Percentiles rank a stretch among this genome's conserved stretches.
phyloP scores from a whole-genome alignment of 2,329 filamentous ascomycete species.

The Aspergillus ustus region DNA sequence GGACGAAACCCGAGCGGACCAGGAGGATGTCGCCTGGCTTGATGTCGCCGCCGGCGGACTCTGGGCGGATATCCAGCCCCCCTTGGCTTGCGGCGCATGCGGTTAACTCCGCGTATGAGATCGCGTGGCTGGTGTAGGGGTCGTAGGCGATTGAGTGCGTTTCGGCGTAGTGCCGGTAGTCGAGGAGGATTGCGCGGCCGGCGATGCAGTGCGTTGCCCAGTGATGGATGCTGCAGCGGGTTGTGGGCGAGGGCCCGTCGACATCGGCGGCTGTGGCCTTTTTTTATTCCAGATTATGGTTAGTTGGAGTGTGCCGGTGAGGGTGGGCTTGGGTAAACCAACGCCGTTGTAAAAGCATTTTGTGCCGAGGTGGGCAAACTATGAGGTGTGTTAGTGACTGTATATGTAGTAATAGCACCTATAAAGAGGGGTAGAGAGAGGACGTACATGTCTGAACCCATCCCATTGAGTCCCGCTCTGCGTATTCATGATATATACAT shows the following conservation, averaged over 20 bases:
- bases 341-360: slow-evolving; percentile 49
- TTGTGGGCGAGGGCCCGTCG: slow-evolving; percentile 37
- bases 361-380: slow-evolving; percentile 45
- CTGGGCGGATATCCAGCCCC: slow-evolving; percentile 64
- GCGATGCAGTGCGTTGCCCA: slow-evolving; percentile 49
- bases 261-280: slow-evolving; percentile 43
- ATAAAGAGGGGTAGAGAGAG: neutral
- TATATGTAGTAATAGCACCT: neutral
- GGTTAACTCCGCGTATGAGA: slow-evolving; percentile 60
- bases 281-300: neutral
- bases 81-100: slow-evolving; percentile 64
- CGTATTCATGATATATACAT: slow-evolving; percentile 53
- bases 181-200: slow-evolving; percentile 48
- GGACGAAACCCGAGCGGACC: slow-evolving; percentile 66
- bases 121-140: slow-evolving; percentile 58
- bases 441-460: slow-evolving; percentile 52
- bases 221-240: slow-evolving; percentile 50
- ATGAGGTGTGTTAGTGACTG: slow-evolving; percentile 5
- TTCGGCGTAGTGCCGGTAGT: slow-evolving; percentile 53
- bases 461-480: slow-evolving; percentile 57
- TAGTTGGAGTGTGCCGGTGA: neutral
- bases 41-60: slow-evolving; percentile 59
- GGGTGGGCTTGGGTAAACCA: slow-evolving; percentile 8
- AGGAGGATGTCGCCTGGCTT: slow-evolving; percentile 68
- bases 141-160: slow-evolving; percentile 57